Evolutionary conservation across 176 grass and related monocot genomes (phyloP), one percentile per base, ranked within the genome.

Genomic region (Musa beccarii): DNA sequence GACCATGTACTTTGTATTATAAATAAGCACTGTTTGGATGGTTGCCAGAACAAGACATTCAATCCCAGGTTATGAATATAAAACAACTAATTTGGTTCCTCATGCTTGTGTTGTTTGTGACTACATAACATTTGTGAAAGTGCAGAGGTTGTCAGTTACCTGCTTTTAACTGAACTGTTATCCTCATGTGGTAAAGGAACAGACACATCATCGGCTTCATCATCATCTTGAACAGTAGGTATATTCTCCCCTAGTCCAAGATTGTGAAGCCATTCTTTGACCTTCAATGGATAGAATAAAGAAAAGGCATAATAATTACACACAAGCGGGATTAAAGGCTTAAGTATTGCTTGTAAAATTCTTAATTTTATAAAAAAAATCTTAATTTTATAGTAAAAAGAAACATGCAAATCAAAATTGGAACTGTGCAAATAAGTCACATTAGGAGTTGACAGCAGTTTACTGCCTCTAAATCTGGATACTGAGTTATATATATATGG

Each of bases 201-300:
- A 89, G 81, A 65, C 71, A 79, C 75, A 19, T 88, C 88, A 79
- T 95, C 86, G 3, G 75, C 81, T 75, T 95, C 88, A 70, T 95
- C 92, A 69, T 95, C 92, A 76, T 90, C 88, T 74, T 86, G 88
- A 43, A 86, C 81, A 82, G 84, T 68, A 29, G 85, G 73, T 67
- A 81, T 74, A 77, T 95, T 85, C 68, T 90, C 92, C 56, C 84
- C 78, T n/a, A 86, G 77, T 53, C 92, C 88, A 79, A 90, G 75
- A 74, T 95, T 95, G 82, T 96, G 92, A 86, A 96, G 77, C 88
- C 92, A 96, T 85, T 96, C 88, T 86, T 88, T 96, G 66, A 96
- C 87, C 91, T 94, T 90, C 52, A 79, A 69, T 22, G 20, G 12
- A 70, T 16, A 51, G 17, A 34, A 70, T 74, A 68, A 75, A 68